Evolutionary conservation across 2,329 filamentous ascomycete species (phyloP).

Genomic region (Ophiostoma piceae): DNA sequence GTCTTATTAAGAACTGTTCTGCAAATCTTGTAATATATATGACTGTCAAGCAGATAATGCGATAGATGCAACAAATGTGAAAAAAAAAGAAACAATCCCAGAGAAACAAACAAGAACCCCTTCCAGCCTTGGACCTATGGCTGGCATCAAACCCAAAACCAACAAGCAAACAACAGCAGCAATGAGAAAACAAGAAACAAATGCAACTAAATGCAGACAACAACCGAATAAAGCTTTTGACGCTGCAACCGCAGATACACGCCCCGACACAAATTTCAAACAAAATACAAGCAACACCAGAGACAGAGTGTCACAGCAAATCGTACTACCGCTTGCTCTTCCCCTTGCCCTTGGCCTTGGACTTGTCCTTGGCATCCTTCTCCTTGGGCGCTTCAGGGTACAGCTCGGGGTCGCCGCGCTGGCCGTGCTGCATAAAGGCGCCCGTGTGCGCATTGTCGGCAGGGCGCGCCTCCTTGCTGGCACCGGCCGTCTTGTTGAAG

Average conservation of each 20-base stretch:
- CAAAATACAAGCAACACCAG: background rate
- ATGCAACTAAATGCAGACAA: slow-evolving; percentile 6
- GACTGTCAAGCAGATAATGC: background rate
- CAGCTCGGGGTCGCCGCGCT: slow-evolving; percentile 74
- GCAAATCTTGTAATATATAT: background rate
- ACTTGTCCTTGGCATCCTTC: slow-evolving; percentile 44
- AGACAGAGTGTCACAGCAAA: background rate
- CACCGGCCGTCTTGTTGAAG: slow-evolving; percentile 56
- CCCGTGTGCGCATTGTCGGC: slow-evolving; percentile 56
- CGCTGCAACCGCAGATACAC: background rate
- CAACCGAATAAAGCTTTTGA: background rate
- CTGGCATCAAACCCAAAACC: background rate
- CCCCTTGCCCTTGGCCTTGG: slow-evolving; percentile 27
- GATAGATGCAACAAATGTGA: background rate
- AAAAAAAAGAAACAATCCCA: background rate
- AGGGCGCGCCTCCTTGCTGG: background rate
- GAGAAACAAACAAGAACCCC: background rate
- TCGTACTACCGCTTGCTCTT: slow-evolving; percentile 23
- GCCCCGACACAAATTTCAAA: background rate
- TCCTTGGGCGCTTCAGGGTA: slow-evolving; percentile 56
- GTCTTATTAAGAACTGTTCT: background rate
- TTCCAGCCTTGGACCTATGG: background rate
- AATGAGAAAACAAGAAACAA: background rate
- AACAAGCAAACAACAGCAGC: background rate
- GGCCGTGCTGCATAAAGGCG: slow-evolving; percentile 81